Evolutionary conservation across 768 basidiomycete species (phyloP).

Genomic region (Kwoniella pini): DNA sequence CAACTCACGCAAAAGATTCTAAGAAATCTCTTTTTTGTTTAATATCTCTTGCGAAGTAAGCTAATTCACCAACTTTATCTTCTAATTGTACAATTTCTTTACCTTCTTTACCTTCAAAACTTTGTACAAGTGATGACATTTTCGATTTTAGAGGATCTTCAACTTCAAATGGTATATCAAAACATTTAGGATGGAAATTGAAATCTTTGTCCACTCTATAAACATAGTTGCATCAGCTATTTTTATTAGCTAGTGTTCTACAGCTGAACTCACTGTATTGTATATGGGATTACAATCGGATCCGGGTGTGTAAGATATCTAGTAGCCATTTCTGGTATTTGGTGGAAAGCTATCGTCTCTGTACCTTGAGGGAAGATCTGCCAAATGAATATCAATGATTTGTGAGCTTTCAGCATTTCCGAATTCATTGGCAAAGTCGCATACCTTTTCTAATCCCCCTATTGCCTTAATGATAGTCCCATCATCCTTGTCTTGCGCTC

Average conservation of each 20-base stretch:
- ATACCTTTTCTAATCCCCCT: conserved; percentile 51
- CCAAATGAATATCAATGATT: too few relatives aligned
- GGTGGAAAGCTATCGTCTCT: conserved; percentile 65
- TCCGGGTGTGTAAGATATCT: conserved; percentile 74
- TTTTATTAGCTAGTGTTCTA: not conserved
- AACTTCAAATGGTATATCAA: conserved; percentile 84
- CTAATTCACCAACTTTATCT: conserved; percentile 84
- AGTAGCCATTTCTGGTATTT: conserved; percentile 81
- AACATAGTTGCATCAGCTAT: not conserved
- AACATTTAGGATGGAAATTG: conserved; percentile 65
- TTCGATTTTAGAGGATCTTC: conserved; percentile 76
- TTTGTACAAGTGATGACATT: conserved; percentile 68
- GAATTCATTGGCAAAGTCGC: not conserved
- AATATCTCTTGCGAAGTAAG: conserved; percentile 82
- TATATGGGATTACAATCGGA: conserved; percentile 76
- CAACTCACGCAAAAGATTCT: conserved; percentile 65
- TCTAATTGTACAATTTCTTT: conserved; percentile 72
- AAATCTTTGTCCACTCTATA: conserved; percentile 60
- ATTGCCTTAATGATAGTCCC: conserved; percentile 43
- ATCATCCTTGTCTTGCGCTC: conserved; percentile 61
- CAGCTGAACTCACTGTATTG: conserved; percentile 37
- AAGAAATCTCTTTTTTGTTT: conserved; percentile 85
- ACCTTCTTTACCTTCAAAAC: conserved; percentile 69
- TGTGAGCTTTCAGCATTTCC: too few relatives aligned
- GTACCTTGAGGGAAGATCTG: conserved; percentile 40